Conservation (phyloP, 176 grass and related monocot species). For the Saccharum spontaneum region DNA sequence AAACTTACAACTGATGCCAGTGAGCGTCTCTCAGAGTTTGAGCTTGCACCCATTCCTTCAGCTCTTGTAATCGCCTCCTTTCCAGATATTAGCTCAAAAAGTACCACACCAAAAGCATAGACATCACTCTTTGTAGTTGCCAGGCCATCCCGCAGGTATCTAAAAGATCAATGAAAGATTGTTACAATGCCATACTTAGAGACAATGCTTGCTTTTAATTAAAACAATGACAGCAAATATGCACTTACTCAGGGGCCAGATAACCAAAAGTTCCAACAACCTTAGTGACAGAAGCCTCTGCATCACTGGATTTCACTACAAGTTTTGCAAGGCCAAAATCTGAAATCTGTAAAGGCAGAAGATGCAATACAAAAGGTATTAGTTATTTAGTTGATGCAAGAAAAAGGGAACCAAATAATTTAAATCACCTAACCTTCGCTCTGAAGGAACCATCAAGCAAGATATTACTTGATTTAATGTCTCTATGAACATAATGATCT, state of each 20-base stretch:
- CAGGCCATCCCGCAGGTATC: slow-evolving; percentile 86
- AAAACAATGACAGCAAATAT: not conserved
- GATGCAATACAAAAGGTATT: not conserved
- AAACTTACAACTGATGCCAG: slow-evolving; percentile 95
- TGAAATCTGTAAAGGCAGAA: slow-evolving; percentile 66
- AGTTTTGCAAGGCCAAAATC: slow-evolving; percentile 99
- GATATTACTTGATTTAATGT: slow-evolving; percentile 99
- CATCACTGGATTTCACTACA: slow-evolving; percentile 81
- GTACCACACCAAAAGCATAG: slow-evolving; percentile 95
- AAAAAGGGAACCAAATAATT: not conserved
- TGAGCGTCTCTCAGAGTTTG: slow-evolving; percentile 83
- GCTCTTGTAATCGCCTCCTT: slow-evolving; percentile 91
- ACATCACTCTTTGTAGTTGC: slow-evolving; percentile 96
- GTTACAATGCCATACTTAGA: not conserved
- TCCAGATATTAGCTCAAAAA: slow-evolving; percentile 96
- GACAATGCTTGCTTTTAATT: not conserved
- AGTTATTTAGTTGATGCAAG: slow-evolving; percentile 10
- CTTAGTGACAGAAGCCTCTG: slow-evolving; percentile 93
- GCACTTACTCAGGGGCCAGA: slow-evolving; percentile 90
- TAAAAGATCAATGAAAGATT: slow-evolving; percentile 46
- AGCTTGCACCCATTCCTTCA: slow-evolving; percentile 45
- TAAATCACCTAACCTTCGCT: slow-evolving; percentile 68
- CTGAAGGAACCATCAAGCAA: slow-evolving; percentile 89
- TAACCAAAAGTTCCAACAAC: slow-evolving; percentile 99
- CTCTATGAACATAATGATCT: slow-evolving; percentile 98